A percentile compares a stretch with the other conserved stretches of the same genome.
Evolutionary conservation across 371 early-diverging fungal species (phyloP).

Genomic region (Dinochytrium kinnereticum): DNA sequence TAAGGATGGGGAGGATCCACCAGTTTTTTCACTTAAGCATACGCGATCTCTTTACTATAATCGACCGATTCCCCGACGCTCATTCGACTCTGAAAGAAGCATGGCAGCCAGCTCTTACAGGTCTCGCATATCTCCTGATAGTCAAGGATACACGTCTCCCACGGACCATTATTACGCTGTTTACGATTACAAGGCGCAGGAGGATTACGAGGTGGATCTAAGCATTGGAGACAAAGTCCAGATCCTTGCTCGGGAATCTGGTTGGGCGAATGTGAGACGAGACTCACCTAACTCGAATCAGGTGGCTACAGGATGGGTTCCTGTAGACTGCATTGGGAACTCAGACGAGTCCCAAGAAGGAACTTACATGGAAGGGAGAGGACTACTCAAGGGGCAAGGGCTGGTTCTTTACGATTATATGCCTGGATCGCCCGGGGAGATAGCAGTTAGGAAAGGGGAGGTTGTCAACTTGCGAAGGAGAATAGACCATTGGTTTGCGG

Average conservation of each 20-base stretch:
- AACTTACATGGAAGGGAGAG: background rate
- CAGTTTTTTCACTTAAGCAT: conserved; percentile 27
- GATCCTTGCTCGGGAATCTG: conserved; percentile 54
- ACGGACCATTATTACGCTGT: conserved; percentile 43
- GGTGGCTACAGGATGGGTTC: conserved; percentile 62
- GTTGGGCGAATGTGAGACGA: conserved; percentile 65
- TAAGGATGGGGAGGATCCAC: conserved; percentile 42
- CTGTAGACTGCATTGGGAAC: conserved; percentile 55
- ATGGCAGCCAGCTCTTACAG: no score
- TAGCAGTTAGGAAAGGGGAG: conserved; percentile 62
- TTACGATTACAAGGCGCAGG: conserved; percentile 63
- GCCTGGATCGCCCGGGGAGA: conserved; percentile 55
- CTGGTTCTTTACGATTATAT: conserved; percentile 63
- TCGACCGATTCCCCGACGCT: background rate
- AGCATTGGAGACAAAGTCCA: conserved; percentile 64
- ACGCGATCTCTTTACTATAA: background rate
- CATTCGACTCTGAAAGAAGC: no score
- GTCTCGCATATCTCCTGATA: no score
- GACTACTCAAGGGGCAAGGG: conserved; percentile 34
- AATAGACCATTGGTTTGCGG: conserved; percentile 55
- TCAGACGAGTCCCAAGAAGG: background rate
- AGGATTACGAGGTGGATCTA: conserved; percentile 63
- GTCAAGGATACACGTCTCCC: no score
- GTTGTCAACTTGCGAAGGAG: conserved; percentile 48
- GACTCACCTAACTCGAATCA: conserved; percentile 32